These are phyloP conservation scores for Gaeumannomyces tritici DNA, from an alignment of 2,329 filamentous ascomycete species.

Conservation along the genomic window DNA sequence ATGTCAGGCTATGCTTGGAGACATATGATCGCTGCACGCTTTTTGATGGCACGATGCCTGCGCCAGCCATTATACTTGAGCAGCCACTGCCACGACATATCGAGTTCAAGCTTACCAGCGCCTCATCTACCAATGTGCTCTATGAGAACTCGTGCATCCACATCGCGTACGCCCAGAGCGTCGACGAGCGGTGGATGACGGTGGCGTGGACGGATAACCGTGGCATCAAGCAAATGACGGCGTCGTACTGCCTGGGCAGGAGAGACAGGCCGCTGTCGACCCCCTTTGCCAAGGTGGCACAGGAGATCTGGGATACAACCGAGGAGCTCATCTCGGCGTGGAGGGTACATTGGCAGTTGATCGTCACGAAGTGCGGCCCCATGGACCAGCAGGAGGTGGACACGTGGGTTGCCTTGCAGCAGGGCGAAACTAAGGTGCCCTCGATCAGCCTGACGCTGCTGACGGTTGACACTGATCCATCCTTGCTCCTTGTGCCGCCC, in stretches of 20 bases:
- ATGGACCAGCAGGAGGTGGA: conserved; percentile 60
- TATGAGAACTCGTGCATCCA: conserved; percentile 75
- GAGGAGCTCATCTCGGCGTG: conserved; percentile 60
- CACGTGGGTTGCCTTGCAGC: conserved; percentile 44
- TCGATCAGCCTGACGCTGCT: conserved; percentile 48
- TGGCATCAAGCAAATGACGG: conserved; percentile 62
- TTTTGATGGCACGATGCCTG: conserved; percentile 46
- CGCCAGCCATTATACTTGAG: conserved; percentile 65
- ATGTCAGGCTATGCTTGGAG: conserved; percentile 58
- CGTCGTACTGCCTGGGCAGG: conserved; percentile 62
- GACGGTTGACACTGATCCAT: conserved; percentile 55
- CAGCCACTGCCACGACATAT: conserved; percentile 59
- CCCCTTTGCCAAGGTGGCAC: conserved; percentile 52
- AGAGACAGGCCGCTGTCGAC: conserved; percentile 38
- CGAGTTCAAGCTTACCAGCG: conserved; percentile 61
- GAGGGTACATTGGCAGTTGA: conserved; percentile 68
- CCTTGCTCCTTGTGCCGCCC: conserved; percentile 52
- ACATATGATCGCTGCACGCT: conserved; percentile 66
- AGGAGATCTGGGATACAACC: conserved; percentile 72
- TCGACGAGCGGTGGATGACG: conserved; percentile 69
- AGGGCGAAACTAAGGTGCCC: conserved; percentile 37
- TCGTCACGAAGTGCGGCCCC: conserved; percentile 60
- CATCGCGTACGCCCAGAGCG: conserved; percentile 66
- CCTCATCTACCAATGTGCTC: conserved; percentile 62
- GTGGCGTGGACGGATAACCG: conserved; percentile 74